Conservation (phyloP, 2,329 filamentous ascomycete species). For the Stagonosporopsis vannaccii region DNA sequence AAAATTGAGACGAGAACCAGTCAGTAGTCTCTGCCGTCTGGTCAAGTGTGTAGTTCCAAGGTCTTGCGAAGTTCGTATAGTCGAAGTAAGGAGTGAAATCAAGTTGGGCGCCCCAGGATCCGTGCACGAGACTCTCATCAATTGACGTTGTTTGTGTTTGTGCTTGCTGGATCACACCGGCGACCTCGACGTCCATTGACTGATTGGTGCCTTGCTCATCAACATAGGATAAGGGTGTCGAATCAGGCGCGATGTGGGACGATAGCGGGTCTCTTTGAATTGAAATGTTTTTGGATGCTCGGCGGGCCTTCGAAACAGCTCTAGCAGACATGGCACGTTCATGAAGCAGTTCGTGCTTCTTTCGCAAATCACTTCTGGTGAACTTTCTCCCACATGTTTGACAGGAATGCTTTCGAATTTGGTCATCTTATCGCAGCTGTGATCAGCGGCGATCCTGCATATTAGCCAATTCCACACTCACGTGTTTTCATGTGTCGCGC, state of each 20-base stretch:
- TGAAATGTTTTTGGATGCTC: background rate
- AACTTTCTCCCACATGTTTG: constrained; percentile 7
- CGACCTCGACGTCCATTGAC: background rate
- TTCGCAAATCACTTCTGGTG: constrained; percentile 9
- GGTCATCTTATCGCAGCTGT: constrained; percentile 1
- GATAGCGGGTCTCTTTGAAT: background rate
- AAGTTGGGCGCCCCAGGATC: background rate
- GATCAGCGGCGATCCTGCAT: background rate
- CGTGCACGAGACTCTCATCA: background rate
- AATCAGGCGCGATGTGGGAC: background rate
- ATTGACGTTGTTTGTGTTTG: background rate
- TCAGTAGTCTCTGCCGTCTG: background rate
- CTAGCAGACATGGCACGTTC: background rate
- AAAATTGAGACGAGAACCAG: constrained; percentile 13
- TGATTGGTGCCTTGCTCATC: background rate
- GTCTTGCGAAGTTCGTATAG: constrained; percentile 11
- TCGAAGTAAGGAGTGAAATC: constrained; percentile 11
- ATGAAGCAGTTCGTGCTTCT: constrained; percentile 17
- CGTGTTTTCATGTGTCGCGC: constrained; percentile 16
- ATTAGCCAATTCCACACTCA: background rate
- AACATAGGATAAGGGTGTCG: background rate
- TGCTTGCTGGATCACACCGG: background rate
- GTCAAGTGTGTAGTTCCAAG: constrained; percentile 10
- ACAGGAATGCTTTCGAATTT: constrained; percentile 7
- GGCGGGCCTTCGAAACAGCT: background rate